A percentile compares a stretch with the other conserved stretches of the same genome.
phyloP scores from a whole-genome alignment of 352 stramenopile genomes.

The Blastocystis sp. region DNA sequence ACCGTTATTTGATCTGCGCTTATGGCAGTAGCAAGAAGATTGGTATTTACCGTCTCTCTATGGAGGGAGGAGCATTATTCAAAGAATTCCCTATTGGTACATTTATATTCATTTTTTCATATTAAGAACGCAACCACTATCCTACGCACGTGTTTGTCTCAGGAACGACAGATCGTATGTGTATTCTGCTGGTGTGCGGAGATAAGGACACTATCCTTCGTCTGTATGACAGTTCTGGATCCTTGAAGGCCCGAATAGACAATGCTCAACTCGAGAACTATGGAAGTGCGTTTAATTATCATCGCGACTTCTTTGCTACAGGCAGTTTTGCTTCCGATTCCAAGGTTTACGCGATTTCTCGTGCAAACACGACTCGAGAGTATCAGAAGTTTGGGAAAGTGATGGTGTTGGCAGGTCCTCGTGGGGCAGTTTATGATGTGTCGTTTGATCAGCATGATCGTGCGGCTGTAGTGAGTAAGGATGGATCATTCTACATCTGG shows the following conservation, averaged over 20 bases:
- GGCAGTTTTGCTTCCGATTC: background rate
- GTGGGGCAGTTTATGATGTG: background rate
- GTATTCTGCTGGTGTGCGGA: background rate
- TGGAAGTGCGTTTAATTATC: slow-evolving; percentile 14
- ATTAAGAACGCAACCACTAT: background rate
- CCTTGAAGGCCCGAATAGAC: background rate
- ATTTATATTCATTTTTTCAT: background rate
- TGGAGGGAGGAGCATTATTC: background rate
- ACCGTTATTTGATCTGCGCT: background rate
- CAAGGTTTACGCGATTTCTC: background rate
- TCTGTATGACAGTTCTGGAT: background rate
- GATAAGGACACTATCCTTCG: background rate
- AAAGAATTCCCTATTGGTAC: background rate
- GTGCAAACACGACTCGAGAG: background rate
- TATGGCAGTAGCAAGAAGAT: background rate
- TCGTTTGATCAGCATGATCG: slow-evolving; percentile 5
- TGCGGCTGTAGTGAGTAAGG: background rate
- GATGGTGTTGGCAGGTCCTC: background rate
- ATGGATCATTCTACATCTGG: background rate
- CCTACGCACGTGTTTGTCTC: background rate
- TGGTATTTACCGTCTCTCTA: background rate
- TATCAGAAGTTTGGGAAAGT: background rate
- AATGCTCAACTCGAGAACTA: slow-evolving; percentile 29
- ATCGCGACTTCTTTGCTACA: background rate
- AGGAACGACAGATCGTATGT: background rate